Conservation (phyloP, 1,284 basidiomycete genomes). For the Malassezia vespertilionis region DNA sequence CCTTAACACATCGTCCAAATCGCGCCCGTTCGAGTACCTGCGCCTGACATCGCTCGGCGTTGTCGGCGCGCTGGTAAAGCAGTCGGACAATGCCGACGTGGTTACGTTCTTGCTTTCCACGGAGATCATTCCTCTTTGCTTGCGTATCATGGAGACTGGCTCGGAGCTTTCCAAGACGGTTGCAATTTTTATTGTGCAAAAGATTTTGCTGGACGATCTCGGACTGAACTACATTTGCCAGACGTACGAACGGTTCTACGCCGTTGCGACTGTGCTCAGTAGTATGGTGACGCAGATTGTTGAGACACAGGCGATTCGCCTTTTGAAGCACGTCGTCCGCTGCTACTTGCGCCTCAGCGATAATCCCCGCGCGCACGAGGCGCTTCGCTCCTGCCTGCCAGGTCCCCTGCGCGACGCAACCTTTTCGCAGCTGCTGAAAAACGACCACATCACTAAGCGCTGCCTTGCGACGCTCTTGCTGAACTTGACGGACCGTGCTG, state of each 20-base stretch:
- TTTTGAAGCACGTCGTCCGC: slow-evolving; percentile 94
- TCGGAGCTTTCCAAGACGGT: slow-evolving; percentile 99
- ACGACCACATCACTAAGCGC: slow-evolving; percentile 52
- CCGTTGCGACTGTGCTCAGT: slow-evolving; percentile 91
- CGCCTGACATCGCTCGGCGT: slow-evolving; percentile 94
- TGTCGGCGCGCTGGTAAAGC: slow-evolving; percentile 92
- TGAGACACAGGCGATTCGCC: slow-evolving; percentile 88
- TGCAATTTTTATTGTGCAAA: slow-evolving; percentile 99
- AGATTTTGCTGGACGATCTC: slow-evolving; percentile 94
- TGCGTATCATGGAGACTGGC: slow-evolving; percentile 99
- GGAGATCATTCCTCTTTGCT: slow-evolving; percentile 96
- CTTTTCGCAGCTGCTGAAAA: slow-evolving; percentile 70
- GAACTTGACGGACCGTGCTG: slow-evolving; percentile 59
- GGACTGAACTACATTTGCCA: slow-evolving; percentile 98
- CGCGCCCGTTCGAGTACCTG: slow-evolving; percentile 95
- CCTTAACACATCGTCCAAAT: slow-evolving; percentile 97
- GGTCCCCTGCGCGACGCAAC: slow-evolving; percentile 90
- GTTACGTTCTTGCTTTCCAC: slow-evolving; percentile 98
- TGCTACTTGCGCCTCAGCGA: slow-evolving; percentile 94
- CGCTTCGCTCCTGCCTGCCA: slow-evolving; percentile 87
- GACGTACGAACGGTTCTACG: slow-evolving; percentile 98
- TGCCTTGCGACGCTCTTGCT: slow-evolving; percentile 88
- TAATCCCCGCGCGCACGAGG: slow-evolving; percentile 91
- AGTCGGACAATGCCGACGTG: slow-evolving; percentile 92
- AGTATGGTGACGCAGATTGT: slow-evolving; percentile 79